Evolutionary conservation across 2,329 filamentous ascomycete genomes (phyloP), one percentile per base, ranked within the genome.

Genomic region (Diaporthe sp.): DNA sequence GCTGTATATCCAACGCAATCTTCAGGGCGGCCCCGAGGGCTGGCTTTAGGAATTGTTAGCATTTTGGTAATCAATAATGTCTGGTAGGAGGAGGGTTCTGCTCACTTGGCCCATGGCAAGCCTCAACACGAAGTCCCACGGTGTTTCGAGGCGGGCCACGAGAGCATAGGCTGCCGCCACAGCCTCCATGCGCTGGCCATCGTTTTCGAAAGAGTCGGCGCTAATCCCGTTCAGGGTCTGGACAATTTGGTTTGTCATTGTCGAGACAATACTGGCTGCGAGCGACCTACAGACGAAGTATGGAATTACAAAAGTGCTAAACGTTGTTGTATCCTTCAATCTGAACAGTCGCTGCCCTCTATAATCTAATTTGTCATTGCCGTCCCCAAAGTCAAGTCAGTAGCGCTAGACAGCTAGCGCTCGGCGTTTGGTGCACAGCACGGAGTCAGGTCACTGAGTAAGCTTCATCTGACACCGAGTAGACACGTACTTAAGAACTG

Each of bases 11-110:
- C 72, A 76, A 71, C 12, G 65, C 68, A 42, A 78, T 74, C 61
- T 79, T 79, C 58, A 79, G 72, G 15, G 77, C 63, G 55, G 78
- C 77, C 4, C 76, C 78, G 34, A 79, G 75, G 37, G 78, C 78
- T 28, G 78, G 78, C 78, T 79, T 37, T 68, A 0, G 7, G 12
- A 53, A 37, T 39, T 39, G 31, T 68, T 20, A 68, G 47, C 28
- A 12, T 37, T 49, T n/a, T 51, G 63, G 31, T 39, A 53, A 53
- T 53, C 3, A 20, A 37, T 2, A 39, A 6, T 20, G 6, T 68
- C 20, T 25, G 39, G 47, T n/a, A 68, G 12, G 3, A 37, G 10
- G 63, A 25, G 13, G 13, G 28, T n/a, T 34, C 6, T 37, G 13
- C 63, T n/a, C 47, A 68, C 63, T 12, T 68, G 63, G 31, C 63